phyloP scores from a whole-genome alignment of 2,329 filamentous ascomycete genomes.

The Talaromyces islandicus region DNA sequence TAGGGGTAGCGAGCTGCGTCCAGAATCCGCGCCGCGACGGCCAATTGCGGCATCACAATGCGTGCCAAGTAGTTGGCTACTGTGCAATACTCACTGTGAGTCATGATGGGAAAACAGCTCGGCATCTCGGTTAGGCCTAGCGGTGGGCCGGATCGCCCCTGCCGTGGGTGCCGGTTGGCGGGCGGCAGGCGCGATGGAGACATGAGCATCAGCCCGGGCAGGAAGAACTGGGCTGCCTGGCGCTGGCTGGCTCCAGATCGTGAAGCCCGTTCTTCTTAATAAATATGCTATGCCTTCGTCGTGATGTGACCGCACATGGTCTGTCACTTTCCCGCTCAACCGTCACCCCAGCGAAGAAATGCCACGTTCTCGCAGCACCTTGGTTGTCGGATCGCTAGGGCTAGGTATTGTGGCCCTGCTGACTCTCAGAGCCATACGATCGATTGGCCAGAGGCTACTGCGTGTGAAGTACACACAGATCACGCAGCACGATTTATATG shows the following conservation, averaged over 20 bases:
- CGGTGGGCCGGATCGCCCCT: background rate
- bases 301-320: background rate
- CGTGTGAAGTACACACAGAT: background rate
- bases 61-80: background rate
- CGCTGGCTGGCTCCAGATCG: no score
- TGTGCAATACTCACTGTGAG: background rate
- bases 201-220: background rate
- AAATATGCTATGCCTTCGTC: background rate
- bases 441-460: background rate
- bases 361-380: background rate
- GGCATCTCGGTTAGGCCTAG: background rate
- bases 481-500: conserved; percentile 42
- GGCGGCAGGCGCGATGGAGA: background rate
- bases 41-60: background rate
- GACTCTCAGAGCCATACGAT: background rate
- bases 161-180: background rate
- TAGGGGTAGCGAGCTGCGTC: no score
- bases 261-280: background rate
- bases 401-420: background rate
- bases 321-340: background rate
- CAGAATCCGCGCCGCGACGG: background rate
- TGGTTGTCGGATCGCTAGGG: background rate
- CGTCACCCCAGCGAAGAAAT: background rate
- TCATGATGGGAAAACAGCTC: no score
- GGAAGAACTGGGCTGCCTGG: no score